A percentile compares a stretch with the other conserved stretches of the same genome.
phyloP scores from a whole-genome alignment of 1,139 yeast genomes.

The Geotrichum cucujoidarum region DNA sequence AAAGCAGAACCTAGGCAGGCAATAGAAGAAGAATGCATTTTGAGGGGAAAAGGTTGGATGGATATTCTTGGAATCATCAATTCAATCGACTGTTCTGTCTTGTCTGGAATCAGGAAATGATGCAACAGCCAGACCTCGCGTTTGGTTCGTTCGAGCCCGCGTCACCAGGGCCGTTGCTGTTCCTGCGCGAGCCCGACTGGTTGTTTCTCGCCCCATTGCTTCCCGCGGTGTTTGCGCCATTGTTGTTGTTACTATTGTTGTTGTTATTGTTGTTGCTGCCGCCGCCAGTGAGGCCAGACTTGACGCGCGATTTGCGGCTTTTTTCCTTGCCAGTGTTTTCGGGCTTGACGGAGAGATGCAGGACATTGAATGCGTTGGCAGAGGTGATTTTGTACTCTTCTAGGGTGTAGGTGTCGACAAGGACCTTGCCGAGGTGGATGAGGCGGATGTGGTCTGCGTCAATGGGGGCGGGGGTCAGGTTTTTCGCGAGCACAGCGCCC shows the following conservation, averaged over 20 bases:
- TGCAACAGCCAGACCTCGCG: constrained; percentile 4
- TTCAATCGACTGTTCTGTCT: too few relatives aligned
- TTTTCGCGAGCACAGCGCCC: constrained; percentile 28
- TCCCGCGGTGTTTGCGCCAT: background rate
- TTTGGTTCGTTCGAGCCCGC: background rate
- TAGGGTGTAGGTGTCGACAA: constrained; percentile 30
- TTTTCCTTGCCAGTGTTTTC: constrained; percentile 21
- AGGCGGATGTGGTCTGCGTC: constrained; percentile 26
- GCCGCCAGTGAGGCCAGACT: background rate
- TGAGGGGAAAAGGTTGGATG: too few relatives aligned
- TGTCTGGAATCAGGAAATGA: background rate
- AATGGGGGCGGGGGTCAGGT: constrained; percentile 18
- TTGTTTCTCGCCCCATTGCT: background rate
- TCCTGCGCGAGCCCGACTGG: background rate
- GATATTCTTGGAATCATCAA: too few relatives aligned
- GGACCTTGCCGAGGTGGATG: constrained; percentile 33
- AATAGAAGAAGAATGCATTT: too few relatives aligned
- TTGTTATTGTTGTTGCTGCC: background rate
- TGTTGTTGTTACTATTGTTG: background rate
- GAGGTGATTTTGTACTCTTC: constrained; percentile 24
- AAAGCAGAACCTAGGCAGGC: background rate
- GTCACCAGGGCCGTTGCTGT: background rate
- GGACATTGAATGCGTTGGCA: constrained; percentile 25
- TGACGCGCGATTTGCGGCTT: background rate
- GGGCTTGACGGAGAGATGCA: constrained; percentile 33